Conservation (phyloP, 2,329 filamentous ascomycete species). For the Thielaviopsis ethacetica region DNA sequence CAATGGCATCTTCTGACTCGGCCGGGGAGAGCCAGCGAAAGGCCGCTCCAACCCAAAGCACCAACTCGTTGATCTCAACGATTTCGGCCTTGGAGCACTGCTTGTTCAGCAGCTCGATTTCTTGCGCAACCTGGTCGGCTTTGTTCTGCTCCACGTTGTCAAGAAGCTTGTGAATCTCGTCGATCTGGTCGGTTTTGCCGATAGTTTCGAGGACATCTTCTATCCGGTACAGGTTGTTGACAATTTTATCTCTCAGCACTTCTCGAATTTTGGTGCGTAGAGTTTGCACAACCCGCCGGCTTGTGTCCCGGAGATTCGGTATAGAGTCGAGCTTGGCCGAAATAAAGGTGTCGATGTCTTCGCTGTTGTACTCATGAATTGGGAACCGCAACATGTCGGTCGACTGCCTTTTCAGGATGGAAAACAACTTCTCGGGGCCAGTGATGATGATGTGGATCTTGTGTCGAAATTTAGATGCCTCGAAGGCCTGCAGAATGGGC, state of each 20-base stretch:
- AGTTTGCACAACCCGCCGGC: not conserved
- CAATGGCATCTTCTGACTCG: slow-evolving; percentile 16
- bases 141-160: slow-evolving; percentile 18
- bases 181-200: slow-evolving; percentile 19
- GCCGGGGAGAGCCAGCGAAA: slow-evolving; percentile 15
- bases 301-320: not conserved
- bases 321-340: not conserved
- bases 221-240: not conserved
- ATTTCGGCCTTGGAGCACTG: slow-evolving; percentile 20
- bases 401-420: not conserved
- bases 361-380: not conserved
- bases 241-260: not conserved
- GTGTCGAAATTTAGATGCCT: not conserved
- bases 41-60: slow-evolving; percentile 20
- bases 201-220: slow-evolving; percentile 18
- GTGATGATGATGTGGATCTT: not conserved
- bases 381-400: not conserved
- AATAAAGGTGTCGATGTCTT: not conserved
- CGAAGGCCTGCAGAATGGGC: not conserved
- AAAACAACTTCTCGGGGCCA: not conserved
- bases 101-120: slow-evolving; percentile 19
- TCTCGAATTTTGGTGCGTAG: not conserved
- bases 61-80: slow-evolving; percentile 23
- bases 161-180: slow-evolving; percentile 20
- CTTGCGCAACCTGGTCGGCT: slow-evolving; percentile 19